A percentile compares a stretch with the other conserved stretches of the same genome.
phyloP scores from a whole-genome alignment of 176 grass and related monocot genomes.

The Luzula sylvatica region DNA sequence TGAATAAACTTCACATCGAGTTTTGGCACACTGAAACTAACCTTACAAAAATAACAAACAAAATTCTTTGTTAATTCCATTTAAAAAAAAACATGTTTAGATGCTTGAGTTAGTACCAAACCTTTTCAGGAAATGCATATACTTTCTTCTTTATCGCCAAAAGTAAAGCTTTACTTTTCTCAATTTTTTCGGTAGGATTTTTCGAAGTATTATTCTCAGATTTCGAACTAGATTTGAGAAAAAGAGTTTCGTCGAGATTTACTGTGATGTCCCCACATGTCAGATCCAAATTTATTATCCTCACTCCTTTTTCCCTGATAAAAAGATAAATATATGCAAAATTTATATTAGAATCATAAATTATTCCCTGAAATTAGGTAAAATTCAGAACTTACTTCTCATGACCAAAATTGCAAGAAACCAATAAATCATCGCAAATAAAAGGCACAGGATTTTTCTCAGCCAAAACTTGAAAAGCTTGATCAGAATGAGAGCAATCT shows the following conservation, averaged over 20 bases:
- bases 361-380: neutral
- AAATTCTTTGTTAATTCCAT: conserved; percentile 44
- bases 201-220: conserved; percentile 20
- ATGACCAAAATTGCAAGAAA: conserved; percentile 67
- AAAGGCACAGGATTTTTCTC: conserved; percentile 48
- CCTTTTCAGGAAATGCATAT: conserved; percentile 86
- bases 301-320: conserved; percentile 83
- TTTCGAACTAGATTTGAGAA: conserved; percentile 36
- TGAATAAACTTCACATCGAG: conserved; percentile 94
- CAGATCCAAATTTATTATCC: conserved; percentile 70
- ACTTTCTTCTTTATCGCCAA: conserved; percentile 67
- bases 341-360: conserved; percentile 8
- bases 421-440: conserved; percentile 61
- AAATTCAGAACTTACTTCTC: conserved; percentile 63
- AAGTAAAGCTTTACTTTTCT: conserved; percentile 51
- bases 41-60: conserved; percentile 95
- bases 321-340: conserved; percentile 36
- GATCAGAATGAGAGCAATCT: conserved; percentile 54
- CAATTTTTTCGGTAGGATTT: conserved; percentile 28
- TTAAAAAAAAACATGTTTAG: neutral
- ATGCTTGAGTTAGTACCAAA: conserved; percentile 34
- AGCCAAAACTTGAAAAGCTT: conserved; percentile 33
- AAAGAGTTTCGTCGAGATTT: conserved; percentile 62
- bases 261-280: conserved; percentile 65
- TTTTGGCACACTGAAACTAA: conserved; percentile 99